phyloP scores from a whole-genome alignment of 306 rosid genomes.

The Macrotyloma uniflorum region DNA sequence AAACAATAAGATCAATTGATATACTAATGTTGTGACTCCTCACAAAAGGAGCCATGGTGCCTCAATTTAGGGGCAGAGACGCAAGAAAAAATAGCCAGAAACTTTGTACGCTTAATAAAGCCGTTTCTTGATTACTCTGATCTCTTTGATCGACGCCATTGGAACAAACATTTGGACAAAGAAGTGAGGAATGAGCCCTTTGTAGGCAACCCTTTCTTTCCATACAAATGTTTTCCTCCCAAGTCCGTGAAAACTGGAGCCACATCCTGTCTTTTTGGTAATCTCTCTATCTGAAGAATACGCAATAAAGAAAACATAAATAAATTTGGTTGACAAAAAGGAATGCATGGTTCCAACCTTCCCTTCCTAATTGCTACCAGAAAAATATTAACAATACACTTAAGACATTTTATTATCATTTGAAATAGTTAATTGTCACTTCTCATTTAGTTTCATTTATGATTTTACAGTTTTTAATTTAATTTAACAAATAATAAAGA shows the following conservation, averaged over 20 bases:
- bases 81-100: constrained; percentile 20
- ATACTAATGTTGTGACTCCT: too few relatives aligned
- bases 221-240: constrained; percentile 84
- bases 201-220: constrained; percentile 71
- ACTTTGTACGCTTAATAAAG: constrained; percentile 29
- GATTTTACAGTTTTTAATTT: neutral
- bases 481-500: neutral
- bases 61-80: constrained; percentile 38
- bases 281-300: constrained; percentile 77
- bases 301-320: neutral
- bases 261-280: constrained; percentile 62
- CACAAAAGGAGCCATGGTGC: constrained; percentile 25
- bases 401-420: neutral
- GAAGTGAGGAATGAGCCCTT: constrained; percentile 67
- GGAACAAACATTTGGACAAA: constrained; percentile 63
- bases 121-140: constrained; percentile 58
- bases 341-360: neutral
- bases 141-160: constrained; percentile 79
- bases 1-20: constrained; percentile 39
- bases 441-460: neutral
- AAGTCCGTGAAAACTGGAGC: constrained; percentile 83
- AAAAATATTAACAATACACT: neutral
- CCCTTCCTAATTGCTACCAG: neutral
- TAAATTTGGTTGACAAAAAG: neutral
- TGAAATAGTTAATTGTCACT: neutral